Base-by-base conservation (phyloP, 1,284 basidiomycete species). In the Phaffia rhodozyma region DNA sequence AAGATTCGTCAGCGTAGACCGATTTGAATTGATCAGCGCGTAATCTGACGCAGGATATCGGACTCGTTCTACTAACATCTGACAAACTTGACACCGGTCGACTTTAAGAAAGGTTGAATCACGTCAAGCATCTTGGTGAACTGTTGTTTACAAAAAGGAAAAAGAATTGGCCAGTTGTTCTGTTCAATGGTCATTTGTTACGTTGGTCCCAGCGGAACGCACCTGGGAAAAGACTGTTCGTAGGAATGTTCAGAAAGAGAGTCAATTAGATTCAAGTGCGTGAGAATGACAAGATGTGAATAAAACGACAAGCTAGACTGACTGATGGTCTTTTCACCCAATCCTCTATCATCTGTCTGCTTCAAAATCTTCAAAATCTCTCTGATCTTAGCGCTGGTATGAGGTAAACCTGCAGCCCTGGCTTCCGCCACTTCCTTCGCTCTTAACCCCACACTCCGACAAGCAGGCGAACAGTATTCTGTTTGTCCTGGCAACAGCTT, bases 61-160 rank as follows among this genome's bases (percentile, higher is more conserved):
- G 2, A 2, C 16, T 43, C 16, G 27, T 20, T 9, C 11, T 9
- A 83, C 90, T 78, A 72, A 93, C 91, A 97, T 70, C 92, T 83
- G 27, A 89, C 88, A 72, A 83, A 93, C 61, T 80, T 79, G 69
- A 91, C 79, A 0, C 82, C 82, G 6, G 81, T 78, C 3, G 81
- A 79, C 27, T 77, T 76, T 71, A 97, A 77, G 76, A 93, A 93
- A 0, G 86, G 86, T 75, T 92, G 84, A 56, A 97, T 79, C 62
- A 97, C 72, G 74, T 93, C 84, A 63, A 97, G 78, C 84, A 97
- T 93, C 16, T 82, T 83, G 0, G 93, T 96, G 73, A 97, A 97
- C 71, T 93, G 86, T 51, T n/a, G 38, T 48, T 23, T 23, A 11
- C 25, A 16, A 18, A 18, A n/a, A 43, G 1, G 55, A 38, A 25